A percentile compares a stretch with the other conserved stretches of the same genome.
Evolutionary conservation across 257 asterid genomes (phyloP).

Genomic region (Solanum arcanum): DNA sequence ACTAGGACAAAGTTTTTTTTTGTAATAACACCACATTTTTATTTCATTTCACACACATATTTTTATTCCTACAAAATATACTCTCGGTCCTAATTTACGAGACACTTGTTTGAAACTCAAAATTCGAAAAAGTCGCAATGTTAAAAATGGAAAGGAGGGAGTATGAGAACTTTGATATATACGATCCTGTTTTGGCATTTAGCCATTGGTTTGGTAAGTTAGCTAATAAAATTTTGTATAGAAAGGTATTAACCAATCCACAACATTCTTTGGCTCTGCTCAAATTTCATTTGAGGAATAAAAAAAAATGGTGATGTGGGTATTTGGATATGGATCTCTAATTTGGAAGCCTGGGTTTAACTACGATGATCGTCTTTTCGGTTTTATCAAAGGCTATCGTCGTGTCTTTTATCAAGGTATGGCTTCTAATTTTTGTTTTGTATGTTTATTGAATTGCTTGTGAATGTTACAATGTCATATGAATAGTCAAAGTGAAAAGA

Average conservation of each 20-base stretch:
- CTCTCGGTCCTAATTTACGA: rapidly evolving
- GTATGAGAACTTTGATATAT: background rate
- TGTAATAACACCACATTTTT: no score
- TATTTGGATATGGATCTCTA: conserved; percentile 93
- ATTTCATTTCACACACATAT: no score
- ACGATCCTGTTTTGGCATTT: background rate
- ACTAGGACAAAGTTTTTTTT: background rate
- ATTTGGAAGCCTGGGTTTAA: conserved; percentile 88
- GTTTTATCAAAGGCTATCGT: conserved; percentile 77
- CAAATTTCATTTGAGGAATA: background rate
- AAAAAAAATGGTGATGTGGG: conserved; percentile 83
- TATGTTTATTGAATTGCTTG: background rate
- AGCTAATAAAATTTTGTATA: background rate
- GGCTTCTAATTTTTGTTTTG: background rate
- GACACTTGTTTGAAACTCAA: no score
- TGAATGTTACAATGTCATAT: background rate
- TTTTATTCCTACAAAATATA: no score
- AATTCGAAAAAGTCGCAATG: no score
- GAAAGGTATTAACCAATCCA: background rate
- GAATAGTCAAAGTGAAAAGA: background rate
- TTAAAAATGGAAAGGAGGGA: background rate
- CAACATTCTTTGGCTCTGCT: background rate
- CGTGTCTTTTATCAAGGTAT: conserved; percentile 93
- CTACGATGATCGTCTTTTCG: conserved; percentile 69
- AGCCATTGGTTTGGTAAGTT: background rate